These are phyloP conservation scores for Saturnispora gosingensis DNA, from an alignment of 805 yeast species.

Conservation along the genomic window DNA sequence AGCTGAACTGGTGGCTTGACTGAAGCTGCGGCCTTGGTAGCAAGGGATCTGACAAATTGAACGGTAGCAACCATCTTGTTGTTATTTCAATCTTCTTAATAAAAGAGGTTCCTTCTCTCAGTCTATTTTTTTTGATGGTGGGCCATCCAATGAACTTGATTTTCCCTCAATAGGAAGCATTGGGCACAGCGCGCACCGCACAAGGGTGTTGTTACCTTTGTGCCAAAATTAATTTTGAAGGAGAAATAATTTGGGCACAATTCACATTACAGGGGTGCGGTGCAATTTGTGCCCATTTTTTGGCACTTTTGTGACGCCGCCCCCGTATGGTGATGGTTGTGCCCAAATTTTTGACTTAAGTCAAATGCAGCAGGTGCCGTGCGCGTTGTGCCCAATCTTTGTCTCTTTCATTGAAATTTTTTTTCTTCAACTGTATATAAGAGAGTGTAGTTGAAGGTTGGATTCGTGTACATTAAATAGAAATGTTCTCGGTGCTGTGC, in stretches of 20 bases:
- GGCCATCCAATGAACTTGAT: background rate
- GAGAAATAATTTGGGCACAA: background rate
- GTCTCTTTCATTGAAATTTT: background rate
- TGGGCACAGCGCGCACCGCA: background rate
- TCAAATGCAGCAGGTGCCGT: background rate
- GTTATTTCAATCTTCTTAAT: background rate
- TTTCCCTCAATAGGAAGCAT: background rate
- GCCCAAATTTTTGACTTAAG: background rate
- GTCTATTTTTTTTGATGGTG: background rate
- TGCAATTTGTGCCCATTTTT: background rate
- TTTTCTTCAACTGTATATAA: background rate
- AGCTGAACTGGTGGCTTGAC: constrained; percentile 87
- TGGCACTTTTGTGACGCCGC: background rate
- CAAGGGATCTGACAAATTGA: constrained; percentile 60
- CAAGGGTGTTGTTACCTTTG: background rate
- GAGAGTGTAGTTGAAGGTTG: background rate
- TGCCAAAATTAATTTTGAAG: background rate
- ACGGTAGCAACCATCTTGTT: constrained; percentile 44
- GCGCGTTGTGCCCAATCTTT: background rate
- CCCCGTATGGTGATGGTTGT: too few species aligned
- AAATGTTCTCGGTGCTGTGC: background rate
- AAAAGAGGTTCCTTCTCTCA: background rate
- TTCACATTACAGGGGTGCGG: background rate
- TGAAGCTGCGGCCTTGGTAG: constrained; percentile 41
- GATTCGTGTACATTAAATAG: background rate